Evolutionary conservation across 2,329 filamentous ascomycete species (phyloP), one percentile per base, ranked within the genome.

Genomic region (Lecanoromycetidae sp.): DNA sequence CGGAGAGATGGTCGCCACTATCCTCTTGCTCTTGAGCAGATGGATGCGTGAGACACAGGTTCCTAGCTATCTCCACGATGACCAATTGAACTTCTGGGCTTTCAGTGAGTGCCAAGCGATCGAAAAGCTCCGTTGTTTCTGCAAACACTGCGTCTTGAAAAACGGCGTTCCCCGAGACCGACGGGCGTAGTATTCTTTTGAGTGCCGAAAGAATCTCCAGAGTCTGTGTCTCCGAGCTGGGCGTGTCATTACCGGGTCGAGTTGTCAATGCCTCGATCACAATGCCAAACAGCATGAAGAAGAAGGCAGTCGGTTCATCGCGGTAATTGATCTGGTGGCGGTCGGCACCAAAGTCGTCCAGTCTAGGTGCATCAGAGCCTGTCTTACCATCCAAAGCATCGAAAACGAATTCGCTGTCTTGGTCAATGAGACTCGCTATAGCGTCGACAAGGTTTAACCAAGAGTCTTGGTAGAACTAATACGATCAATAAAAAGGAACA

Each of bases 381-480:
- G 69, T 66, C 58, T 91, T 94, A 43, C 88, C 88, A 60, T 98
- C 91, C 5, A 98, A 69, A 1, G 91, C 91, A 63, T 95, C 88
- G 60, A 98, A 98, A 3, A 98, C 91, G 54, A 95, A 94, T 52
- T 91, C 87, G 64, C 88, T 95, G 60, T 98, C 91, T 63, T 95
- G 90, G 58, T 96, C 91, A 49, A 98, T 95, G 4, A 98, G 71
- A 59, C 88, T 94, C 9, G 91, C 90, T 62, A 98, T 96, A 3
- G 91, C 93, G 66, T 98, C 88, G 2, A 98, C 90, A 9, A 98
- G 76, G 56, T 91, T 94, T 32, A 98, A 72, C 91, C 91, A 98
- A 0, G 87, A 87, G 50, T 94, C 87, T 69, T 98, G 90, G 62
- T 98, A 98, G 65, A 98, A 98, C 61, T 77, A 51, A 32, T n/a